These are phyloP conservation scores for Microthyrium microscopicum DNA, from an alignment of 2,329 filamentous ascomycete genomes.

Conservation along the genomic window DNA sequence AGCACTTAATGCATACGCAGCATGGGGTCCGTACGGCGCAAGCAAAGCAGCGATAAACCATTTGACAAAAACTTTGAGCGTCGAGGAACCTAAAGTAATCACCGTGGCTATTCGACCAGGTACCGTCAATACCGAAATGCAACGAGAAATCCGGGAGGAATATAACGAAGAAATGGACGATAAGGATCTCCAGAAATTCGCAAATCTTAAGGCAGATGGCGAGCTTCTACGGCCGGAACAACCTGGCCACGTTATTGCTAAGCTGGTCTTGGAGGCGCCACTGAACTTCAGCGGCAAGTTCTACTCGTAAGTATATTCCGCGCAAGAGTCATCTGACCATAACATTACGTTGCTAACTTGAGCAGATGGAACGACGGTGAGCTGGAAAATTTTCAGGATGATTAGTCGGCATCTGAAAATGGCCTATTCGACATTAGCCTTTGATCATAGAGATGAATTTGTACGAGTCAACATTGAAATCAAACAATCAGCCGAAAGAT, in stretches of 20 bases:
- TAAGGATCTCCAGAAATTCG: slow-evolving; percentile 46
- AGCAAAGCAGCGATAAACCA: slow-evolving; percentile 76
- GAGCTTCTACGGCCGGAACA: slow-evolving; percentile 65
- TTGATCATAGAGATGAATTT: too few species aligned
- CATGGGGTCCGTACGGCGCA: slow-evolving; percentile 69
- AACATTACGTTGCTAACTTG: not conserved
- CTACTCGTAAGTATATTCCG: slow-evolving; percentile 45
- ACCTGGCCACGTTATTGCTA: slow-evolving; percentile 74
- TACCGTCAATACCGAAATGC: slow-evolving; percentile 80
- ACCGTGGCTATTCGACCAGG: slow-evolving; percentile 62
- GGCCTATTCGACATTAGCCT: too few species aligned
- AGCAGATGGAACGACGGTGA: slow-evolving; percentile 37
- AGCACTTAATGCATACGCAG: slow-evolving; percentile 44
- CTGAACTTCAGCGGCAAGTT: slow-evolving; percentile 60
- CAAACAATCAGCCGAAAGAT: slow-evolving; percentile 10
- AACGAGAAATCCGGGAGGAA: slow-evolving; percentile 59
- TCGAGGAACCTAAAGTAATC: slow-evolving; percentile 62
- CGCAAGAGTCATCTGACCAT: not conserved
- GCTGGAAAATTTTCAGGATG: slow-evolving; percentile 36
- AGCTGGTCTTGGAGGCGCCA: slow-evolving; percentile 48
- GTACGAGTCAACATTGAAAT: too few species aligned
- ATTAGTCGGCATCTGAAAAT: too few species aligned
- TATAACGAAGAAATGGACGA: slow-evolving; percentile 45
- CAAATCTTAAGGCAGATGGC: slow-evolving; percentile 51
- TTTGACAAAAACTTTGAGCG: slow-evolving; percentile 51